Percentiles rank a stretch among this genome's conserved stretches.
These are phyloP conservation scores for Takashimella tepidaria DNA, from an alignment of 1,284 basidiomycete genomes.

Conservation along the genomic window DNA sequence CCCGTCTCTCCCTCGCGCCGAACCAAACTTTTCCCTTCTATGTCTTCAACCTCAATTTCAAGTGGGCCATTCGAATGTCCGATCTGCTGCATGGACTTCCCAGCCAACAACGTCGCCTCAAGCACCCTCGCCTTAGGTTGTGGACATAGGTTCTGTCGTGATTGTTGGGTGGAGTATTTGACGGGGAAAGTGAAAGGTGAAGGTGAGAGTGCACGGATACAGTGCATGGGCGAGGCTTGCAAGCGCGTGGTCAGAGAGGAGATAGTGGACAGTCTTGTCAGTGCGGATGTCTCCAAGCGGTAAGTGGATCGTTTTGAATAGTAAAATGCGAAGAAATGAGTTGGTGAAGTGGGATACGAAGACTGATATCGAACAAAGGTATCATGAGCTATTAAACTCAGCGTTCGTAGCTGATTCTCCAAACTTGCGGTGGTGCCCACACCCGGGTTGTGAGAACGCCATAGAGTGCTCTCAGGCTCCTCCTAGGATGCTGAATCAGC, in stretches of 20 bases:
- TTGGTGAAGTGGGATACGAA: too few relatives aligned
- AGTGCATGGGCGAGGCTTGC: constrained; percentile 93
- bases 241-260: constrained; percentile 60
- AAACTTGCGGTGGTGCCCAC: constrained; percentile 86
- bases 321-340: not conserved
- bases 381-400: constrained; percentile 79
- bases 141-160: constrained; percentile 74
- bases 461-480: constrained; percentile 79
- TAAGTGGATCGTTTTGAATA: constrained; percentile 35
- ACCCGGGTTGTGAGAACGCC: constrained; percentile 66
- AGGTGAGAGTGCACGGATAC: constrained; percentile 71
- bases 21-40: too few relatives aligned
- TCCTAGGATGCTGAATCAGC: constrained; percentile 64
- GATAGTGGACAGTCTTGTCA: constrained; percentile 51
- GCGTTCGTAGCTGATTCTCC: constrained; percentile 84
- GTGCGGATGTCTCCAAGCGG: constrained; percentile 46
- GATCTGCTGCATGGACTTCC: constrained; percentile 77
- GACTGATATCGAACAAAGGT: constrained; percentile 55
- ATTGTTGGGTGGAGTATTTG: constrained; percentile 83
- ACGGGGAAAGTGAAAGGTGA: constrained; percentile 83
- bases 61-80: constrained; percentile 70
- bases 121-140: constrained; percentile 62
- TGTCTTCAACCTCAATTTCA: not conserved
- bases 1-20: constrained; percentile 28
- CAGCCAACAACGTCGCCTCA: constrained; percentile 54